Base-by-base conservation (phyloP, 73 alveolate genomes). In the Paramecium biaurelia region DNA sequence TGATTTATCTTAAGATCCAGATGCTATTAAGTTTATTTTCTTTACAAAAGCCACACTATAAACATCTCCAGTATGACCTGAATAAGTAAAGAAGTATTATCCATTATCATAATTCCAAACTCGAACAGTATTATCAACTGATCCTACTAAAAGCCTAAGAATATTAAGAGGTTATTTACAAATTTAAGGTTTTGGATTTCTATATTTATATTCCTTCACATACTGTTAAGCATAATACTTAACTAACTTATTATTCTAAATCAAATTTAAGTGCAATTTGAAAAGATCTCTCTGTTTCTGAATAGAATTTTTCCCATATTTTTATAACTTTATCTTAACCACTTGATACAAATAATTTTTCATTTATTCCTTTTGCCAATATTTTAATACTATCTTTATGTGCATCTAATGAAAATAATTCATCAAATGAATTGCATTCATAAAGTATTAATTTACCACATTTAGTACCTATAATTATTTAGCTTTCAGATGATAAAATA, bases 61-160 rank as follows among this genome's bases (percentile, higher is more conserved):
- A 7, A 79, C 74, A 47, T 79, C 90, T 23, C 76, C 70, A 3
- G 76, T 79, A 79, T 79, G 90, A 10, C 90, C 90, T 38, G 90
- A 79, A 47, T 79, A 79, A 3, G 90, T 43, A 47, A 79, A 79
- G 6, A 79, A 47, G 28, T 79, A 79, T 18, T 79, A 41, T 43
- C 90, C 90, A 38, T 47, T 79, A 30, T 30, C 42, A 18, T 18
- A 45, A 79, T 79, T 45, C 70, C 70, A 79, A 10, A 79, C 56
- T 42, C 90, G 10, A 34, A 79, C 72, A 24, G 90, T 47, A 24
- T 43, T 41, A 79, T 79, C 90, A 20, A 14, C 70, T 6, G 76
- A 41, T 79, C 90, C 90, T n/a, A 47, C 26, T 42, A 79, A 30
- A 5, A 79, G 28, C 1, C 70, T 79, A 43, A 38, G 28, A 24